Evolutionary conservation across 1,139 yeast genomes (phyloP), one percentile per base, ranked within the genome.

Genomic region (Debaryomycetaceae sp.): DNA sequence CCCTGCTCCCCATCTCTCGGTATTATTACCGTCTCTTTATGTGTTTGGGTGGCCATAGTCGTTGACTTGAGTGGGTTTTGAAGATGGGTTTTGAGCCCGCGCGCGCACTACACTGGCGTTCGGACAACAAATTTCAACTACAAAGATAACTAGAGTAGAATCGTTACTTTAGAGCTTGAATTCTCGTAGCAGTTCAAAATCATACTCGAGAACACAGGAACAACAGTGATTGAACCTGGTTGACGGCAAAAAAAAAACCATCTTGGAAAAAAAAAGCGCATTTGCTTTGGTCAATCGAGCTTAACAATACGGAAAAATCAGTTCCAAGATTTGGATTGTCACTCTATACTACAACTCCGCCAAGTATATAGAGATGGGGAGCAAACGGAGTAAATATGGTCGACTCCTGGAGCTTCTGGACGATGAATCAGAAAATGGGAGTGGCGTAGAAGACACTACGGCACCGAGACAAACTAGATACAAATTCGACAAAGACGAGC

Each of bases 371-470:
- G 36, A 33, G 9, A 43, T 43, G 45, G 34, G 39, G 11, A 38
- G 36, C 48, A 22, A 50, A 59, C 47, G 48, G 64, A 38, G 42
- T 55, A 35, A 40, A 48, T 42, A 45, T 47, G 46, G 45, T 40
- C 37, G 45, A 58, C 44, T 49, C 59, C 6, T 8, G 31, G 31
- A 4, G 31, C 31, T 8, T 27, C 31, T 27, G 31, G 50, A 53
- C 42, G 52, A 52, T 38, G 56, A 53, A 41, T 53, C 52, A 39
- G 49, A 52, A 13, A 34, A 34, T 36, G 58, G 52, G 17, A 58
- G 49, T 5, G 62, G 55, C 24, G 60, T 50, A 34, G 56, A 56
- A 24, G 53, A 38, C 8, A 34, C 8, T 49, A 49, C 13, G 50
- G 45, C 36, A 23, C 40, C 24, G 6, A n/a, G 24, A 9, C 41